Base-by-base conservation (phyloP, 2,329 filamentous ascomycete genomes). In the Hypoxylon sp. region DNA sequence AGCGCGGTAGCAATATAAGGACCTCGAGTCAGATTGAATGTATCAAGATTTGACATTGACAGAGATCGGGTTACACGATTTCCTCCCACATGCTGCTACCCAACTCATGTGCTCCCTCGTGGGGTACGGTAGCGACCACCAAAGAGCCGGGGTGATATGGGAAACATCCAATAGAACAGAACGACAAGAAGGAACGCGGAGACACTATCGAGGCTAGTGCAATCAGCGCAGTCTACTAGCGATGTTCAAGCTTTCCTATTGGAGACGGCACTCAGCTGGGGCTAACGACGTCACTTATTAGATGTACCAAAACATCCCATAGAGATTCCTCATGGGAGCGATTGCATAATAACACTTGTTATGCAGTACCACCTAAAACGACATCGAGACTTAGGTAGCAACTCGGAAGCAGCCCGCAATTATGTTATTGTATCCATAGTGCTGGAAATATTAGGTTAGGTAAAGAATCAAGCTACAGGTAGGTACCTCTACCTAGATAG, bases 51-150 rank as follows among this genome's bases (percentile, higher is more conserved):
- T 32, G 19, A 46, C 38, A 46, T 30, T 30, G 28, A 28, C 17
- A 41, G 43, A 55, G 43, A 9, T 49, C 19, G 21, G 38, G 21
- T 58, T n/a, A 53, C 49, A 58, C 60, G 32, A 11, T 46, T 13
- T 43, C 46, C 6, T 50, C 6, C 38, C 36, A 48, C n/a, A 30
- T 11, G 28, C 13, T 32, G 5, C 45, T 19, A 30, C 34, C 36
- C 17, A 25, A 25, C 60, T 65, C 62, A 65, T 49, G 50, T 60
- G 62, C 28, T 51, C 49, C 34, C 50, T 28, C 43, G 62, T 51
- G 53, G 61, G 25, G 49, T 46, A 25, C 43, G 58, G 48, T 49
- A 53, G 48, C 53, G 55, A 57, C 53, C 45, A 50, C 45, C 34
- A 48, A 48, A 55, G 36, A 49, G 34, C 17, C 23, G 32, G 46